Base-by-base conservation (phyloP, 2,329 filamentous ascomycete genomes). In the Passalora sequoiae region DNA sequence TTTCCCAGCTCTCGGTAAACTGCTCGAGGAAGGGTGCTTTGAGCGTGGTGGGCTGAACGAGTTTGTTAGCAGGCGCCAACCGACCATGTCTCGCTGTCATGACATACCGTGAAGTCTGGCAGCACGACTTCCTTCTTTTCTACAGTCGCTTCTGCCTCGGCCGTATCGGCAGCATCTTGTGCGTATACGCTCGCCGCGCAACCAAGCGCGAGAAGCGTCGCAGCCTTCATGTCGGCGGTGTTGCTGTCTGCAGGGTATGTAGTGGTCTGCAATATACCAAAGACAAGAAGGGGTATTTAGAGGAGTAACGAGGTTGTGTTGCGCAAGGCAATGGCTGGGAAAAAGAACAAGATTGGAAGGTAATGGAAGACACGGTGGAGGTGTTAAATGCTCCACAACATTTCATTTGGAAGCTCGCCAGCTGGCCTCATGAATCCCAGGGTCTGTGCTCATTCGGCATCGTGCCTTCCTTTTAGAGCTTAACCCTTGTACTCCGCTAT, bases 21-120 rank as follows among this genome's bases (percentile, higher is more conserved):
- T 98, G 92, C 76, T 98, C 92, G 54, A 97, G 74, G 80, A 98
- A 98, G 49, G 89, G 87, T 57, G 84, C 92, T 74, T 96, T 92
- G 62, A 97, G 68, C 52, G 74, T 78, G 55, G 89, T 87, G 47
- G 92, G 89, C 91, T 98, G 21, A 17, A 6, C n/a, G 6, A 16
- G 16, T 6, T 4, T 20, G 32, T 41, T 31, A 46, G 38, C 25
- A 33, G 41, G 30, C 15, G 24, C 17, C 4, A n/a, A 10, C 19
- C 20, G 7, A 9, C 10, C 19, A 22, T 19, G 24, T 4, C 4
- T 4, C 19, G 21, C 10, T 24, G 6, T 13, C 19, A 33, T 19
- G 19, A 46, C 50, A 38, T 49, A 55, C 53, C 4, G 53, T 55
- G 50, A 55, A 55, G 13, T 38, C 29, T 5, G 53, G 50, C 15